A percentile compares a stretch with the other conserved stretches of the same genome.
Evolutionary conservation across 768 basidiomycete species (phyloP).

Genomic region (Daedaleopsis nitida): DNA sequence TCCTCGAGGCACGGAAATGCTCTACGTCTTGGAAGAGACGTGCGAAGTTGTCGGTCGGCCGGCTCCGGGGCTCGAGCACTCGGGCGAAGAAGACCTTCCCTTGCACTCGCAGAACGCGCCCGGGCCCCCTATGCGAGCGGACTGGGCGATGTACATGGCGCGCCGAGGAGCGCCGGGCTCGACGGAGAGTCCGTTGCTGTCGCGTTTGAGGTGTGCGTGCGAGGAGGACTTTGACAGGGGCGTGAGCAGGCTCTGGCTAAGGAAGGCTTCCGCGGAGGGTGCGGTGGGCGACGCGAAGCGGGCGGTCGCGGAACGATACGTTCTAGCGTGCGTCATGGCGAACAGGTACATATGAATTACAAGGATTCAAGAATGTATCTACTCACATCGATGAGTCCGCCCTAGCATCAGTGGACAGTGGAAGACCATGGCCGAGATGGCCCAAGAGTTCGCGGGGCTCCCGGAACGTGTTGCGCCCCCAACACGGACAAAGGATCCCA

Average conservation of each 20-base stretch:
- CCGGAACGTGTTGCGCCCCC: slow-evolving; percentile 18
- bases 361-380: background rate
- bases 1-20: slow-evolving; percentile 30
- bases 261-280: slow-evolving; percentile 45
- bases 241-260: slow-evolving; percentile 68
- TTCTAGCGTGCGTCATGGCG: slow-evolving; percentile 69
- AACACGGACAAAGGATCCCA: slow-evolving; percentile 24
- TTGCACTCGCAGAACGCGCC: background rate
- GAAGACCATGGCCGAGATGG: slow-evolving; percentile 72
- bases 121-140: slow-evolving; percentile 43
- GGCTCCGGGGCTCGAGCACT: background rate
- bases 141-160: slow-evolving; percentile 67
- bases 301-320: slow-evolving; percentile 59
- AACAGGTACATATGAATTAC: slow-evolving; percentile 55
- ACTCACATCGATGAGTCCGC: background rate
- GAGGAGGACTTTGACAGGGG: slow-evolving; percentile 70
- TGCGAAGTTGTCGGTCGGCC: slow-evolving; percentile 68
- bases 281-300: slow-evolving; percentile 43
- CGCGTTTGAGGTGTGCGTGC: slow-evolving; percentile 63
- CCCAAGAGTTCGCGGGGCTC: slow-evolving; percentile 65
- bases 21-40: slow-evolving; percentile 68
- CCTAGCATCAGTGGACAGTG: slow-evolving; percentile 67
- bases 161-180: slow-evolving; percentile 15
- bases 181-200: slow-evolving; percentile 32
- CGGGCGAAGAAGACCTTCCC: too few relatives aligned